Percentiles rank a stretch among this genome's conserved stretches.
These are phyloP conservation scores for Mortierella antarctica DNA, from an alignment of 192 early-diverging fungal genomes.

Conservation along the genomic window DNA sequence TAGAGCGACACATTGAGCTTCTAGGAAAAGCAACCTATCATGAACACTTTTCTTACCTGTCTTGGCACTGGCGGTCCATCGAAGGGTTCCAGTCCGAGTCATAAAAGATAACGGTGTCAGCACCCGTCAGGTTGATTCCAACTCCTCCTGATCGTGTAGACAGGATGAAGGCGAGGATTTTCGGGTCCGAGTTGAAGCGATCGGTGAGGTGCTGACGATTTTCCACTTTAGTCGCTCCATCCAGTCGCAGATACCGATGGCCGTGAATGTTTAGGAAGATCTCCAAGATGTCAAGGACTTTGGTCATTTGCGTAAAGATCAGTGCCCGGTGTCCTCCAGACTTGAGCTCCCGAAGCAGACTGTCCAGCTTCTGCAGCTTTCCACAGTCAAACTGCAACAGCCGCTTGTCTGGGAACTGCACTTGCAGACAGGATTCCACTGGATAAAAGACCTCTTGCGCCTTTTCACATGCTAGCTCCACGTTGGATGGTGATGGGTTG, in stretches of 20 bases:
- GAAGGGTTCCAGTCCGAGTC: slow-evolving; percentile 85
- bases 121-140: slow-evolving; percentile 82
- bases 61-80: slow-evolving; percentile 80
- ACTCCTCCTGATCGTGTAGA: slow-evolving; percentile 79
- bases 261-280: slow-evolving; percentile 76
- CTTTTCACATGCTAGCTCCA: slow-evolving; percentile 20
- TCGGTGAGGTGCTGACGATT: slow-evolving; percentile 69
- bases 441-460: slow-evolving; percentile 68
- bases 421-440: slow-evolving; percentile 69
- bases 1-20: neutral
- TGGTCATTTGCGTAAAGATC: slow-evolving; percentile 79
- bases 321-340: slow-evolving; percentile 70
- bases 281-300: slow-evolving; percentile 72
- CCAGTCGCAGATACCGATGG: slow-evolving; percentile 69
- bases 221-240: slow-evolving; percentile 70
- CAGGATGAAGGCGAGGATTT: slow-evolving; percentile 68
- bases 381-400: slow-evolving; percentile 90
- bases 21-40: neutral
- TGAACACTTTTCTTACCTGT: slow-evolving; percentile 47
- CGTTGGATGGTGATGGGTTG: slow-evolving; percentile 17
- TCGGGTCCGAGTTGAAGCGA: slow-evolving; percentile 67
- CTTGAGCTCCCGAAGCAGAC: slow-evolving; percentile 63
- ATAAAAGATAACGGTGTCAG: slow-evolving; percentile 83
- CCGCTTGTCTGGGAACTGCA: slow-evolving; percentile 87
- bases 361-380: slow-evolving; percentile 72